Percentiles rank a stretch among this genome's conserved stretches.
Conservation (phyloP, 176 grass and related monocot genomes). For the Raddia guianensis region DNA sequence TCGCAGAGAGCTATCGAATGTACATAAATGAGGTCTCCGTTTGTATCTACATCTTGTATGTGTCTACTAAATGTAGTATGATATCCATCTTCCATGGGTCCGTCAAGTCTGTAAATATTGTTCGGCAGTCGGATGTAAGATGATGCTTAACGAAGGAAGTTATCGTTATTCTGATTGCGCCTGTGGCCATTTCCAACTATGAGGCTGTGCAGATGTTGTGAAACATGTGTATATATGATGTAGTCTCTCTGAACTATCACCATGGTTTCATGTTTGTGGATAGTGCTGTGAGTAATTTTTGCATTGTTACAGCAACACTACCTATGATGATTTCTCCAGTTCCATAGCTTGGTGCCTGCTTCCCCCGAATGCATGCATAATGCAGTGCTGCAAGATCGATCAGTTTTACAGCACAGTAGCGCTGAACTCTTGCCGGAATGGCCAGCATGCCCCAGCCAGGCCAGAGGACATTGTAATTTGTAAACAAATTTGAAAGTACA, state of each 20-base stretch:
- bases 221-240: neutral
- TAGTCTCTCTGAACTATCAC: neutral
- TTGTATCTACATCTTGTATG: conserved; percentile 52
- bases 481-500: no score
- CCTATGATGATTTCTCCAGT: neutral
- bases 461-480: no score
- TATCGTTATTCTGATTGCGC: neutral
- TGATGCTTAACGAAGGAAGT: conserved; percentile 31
- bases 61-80: conserved; percentile 47
- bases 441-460: no score
- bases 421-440: no score
- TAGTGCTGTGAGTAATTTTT: neutral
- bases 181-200: neutral
- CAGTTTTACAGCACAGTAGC: no score
- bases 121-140: conserved; percentile 35
- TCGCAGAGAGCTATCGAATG: conserved; percentile 50
- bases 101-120: conserved; percentile 48
- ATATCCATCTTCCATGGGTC: conserved; percentile 14
- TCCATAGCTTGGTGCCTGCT: neutral
- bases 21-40: conserved; percentile 66
- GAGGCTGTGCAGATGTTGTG: neutral
- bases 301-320: neutral
- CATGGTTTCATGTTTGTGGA: neutral
- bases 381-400: no score
- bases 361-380: no score